Evolutionary conservation across 257 asterid species (phyloP), one percentile per base, ranked within the genome.

Genomic region (Coffea canephora): DNA sequence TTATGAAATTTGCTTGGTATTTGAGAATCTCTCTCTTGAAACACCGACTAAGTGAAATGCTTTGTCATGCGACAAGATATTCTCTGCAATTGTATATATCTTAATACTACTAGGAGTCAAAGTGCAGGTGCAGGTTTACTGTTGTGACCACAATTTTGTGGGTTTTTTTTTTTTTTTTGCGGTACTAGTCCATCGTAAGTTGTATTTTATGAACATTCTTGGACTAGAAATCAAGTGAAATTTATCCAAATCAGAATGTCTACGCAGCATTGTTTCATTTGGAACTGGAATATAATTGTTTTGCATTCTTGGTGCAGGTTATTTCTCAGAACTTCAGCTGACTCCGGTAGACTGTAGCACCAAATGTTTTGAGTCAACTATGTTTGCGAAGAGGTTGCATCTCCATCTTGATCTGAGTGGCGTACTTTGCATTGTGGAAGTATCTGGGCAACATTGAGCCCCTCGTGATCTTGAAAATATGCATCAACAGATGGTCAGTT

Each of bases 321-420:
- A 43, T 75, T 80, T 74, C 76, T 57, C 76, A 67, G 65, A 80
- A 68, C 71, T 41, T 8, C 6, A 75, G 50, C 65, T 74, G 83
- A 74, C 14, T 7, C 27, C 13, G 46, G 3, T 21, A 4, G 23
- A 43, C 25, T 1, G 8, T 45, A 45, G 50, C 14, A 23, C 57
- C 54, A 36, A 74, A 21, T 46, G 79, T 67, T 67, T 57, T 31
- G 54, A 36, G 27, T 27, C 31, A 27, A 15, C 4, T 15, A 7
- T 19, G 19, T 21, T 2, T 34, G 27, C 15, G 21, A 46, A 74
- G 78, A 75, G 18, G 23, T 45, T n/a, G 52, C 27, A 8, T 48
- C 52, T 48, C 52, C 52, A 48, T 48, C 52, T 3, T 46, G 3
- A 46, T 62, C 68, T 62, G 4, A 62, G 12, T 7, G 34, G 68